Evolutionary conservation across 192 early-diverging fungal genomes (phyloP).

Genomic region (Coemansia sp.): DNA sequence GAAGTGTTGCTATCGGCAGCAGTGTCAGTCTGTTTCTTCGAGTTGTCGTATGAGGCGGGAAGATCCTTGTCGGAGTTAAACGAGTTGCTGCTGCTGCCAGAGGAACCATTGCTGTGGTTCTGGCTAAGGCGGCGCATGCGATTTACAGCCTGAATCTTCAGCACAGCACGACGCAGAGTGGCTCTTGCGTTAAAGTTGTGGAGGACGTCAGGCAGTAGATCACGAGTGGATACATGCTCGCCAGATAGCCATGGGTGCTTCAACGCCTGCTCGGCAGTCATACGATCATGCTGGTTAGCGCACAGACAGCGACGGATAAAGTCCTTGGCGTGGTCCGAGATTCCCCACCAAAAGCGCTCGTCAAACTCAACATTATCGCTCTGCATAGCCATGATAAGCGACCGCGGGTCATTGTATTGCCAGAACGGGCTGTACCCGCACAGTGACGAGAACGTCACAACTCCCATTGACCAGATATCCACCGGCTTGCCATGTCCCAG

Average conservation of each 20-base stretch:
- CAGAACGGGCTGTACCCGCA: slow-evolving; percentile 81
- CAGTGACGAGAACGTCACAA: slow-evolving; percentile 85
- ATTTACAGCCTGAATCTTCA: slow-evolving; percentile 54
- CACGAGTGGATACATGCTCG: slow-evolving; percentile 61
- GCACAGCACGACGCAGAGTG: slow-evolving; percentile 52
- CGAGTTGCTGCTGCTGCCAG: slow-evolving; percentile 14
- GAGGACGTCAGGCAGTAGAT: slow-evolving; percentile 80
- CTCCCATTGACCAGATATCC: slow-evolving; percentile 93
- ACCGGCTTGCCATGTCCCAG: slow-evolving; percentile 85
- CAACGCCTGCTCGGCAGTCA: slow-evolving; percentile 79
- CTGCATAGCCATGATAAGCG: slow-evolving; percentile 60
- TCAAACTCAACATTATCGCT: slow-evolving; percentile 69
- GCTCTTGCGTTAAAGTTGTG: slow-evolving; percentile 61
- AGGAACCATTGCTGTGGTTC: not conserved
- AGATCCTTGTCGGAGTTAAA: slow-evolving; percentile 14
- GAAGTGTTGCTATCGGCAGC: not conserved
- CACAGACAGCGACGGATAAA: slow-evolving; percentile 68
- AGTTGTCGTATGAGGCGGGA: slow-evolving; percentile 2
- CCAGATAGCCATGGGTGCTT: slow-evolving; percentile 81
- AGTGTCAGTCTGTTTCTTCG: not conserved
- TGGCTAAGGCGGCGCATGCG: slow-evolving; percentile 43
- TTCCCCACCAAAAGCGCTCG: slow-evolving; percentile 74
- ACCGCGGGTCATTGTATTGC: slow-evolving; percentile 59
- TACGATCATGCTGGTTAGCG: slow-evolving; percentile 68
- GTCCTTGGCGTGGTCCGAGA: slow-evolving; percentile 75